A percentile compares a stretch with the other conserved stretches of the same genome.
Conservation (phyloP, 768 basidiomycete genomes). For the Agaricus blazei region DNA sequence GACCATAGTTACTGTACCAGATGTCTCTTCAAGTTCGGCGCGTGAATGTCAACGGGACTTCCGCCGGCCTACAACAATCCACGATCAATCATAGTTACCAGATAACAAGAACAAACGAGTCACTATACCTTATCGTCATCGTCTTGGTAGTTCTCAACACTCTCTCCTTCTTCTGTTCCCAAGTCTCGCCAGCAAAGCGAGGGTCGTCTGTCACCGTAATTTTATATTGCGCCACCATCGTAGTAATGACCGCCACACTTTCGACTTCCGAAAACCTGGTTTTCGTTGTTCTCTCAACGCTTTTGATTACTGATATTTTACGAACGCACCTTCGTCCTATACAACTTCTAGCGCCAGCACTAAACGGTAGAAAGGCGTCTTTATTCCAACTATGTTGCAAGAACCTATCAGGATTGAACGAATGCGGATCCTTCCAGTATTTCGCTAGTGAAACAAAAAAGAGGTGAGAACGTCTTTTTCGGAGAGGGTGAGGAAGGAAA, state of each 20-base stretch:
- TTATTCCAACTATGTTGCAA: conserved; percentile 12
- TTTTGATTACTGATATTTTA: too few relatives aligned
- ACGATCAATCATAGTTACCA: too few relatives aligned
- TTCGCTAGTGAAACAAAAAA: conserved; percentile 24
- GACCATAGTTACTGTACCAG: too few relatives aligned
- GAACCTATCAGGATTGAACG: conserved; percentile 25
- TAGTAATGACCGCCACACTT: conserved; percentile 38
- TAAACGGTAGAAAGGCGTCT: conserved; percentile 20
- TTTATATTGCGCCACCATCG: conserved; percentile 38
- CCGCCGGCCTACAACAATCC: neutral
- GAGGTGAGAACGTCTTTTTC: too few relatives aligned
- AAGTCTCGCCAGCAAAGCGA: conserved; percentile 37
- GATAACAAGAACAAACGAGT: neutral
- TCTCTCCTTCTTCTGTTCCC: conserved; percentile 36
- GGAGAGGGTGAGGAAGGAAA: too few relatives aligned
- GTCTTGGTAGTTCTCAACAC: conserved; percentile 25
- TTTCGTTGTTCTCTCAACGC: neutral
- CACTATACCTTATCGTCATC: conserved; percentile 22
- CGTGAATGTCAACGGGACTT: neutral
- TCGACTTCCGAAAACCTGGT: conserved; percentile 42
- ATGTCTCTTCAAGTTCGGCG: neutral
- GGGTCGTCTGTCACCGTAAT: conserved; percentile 45
- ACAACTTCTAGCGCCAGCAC: conserved; percentile 35
- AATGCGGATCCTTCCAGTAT: conserved; percentile 40
- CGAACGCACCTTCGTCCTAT: conserved; percentile 35